Base-by-base conservation (phyloP, 805 yeast genomes). In the Saturnispora sekii region DNA sequence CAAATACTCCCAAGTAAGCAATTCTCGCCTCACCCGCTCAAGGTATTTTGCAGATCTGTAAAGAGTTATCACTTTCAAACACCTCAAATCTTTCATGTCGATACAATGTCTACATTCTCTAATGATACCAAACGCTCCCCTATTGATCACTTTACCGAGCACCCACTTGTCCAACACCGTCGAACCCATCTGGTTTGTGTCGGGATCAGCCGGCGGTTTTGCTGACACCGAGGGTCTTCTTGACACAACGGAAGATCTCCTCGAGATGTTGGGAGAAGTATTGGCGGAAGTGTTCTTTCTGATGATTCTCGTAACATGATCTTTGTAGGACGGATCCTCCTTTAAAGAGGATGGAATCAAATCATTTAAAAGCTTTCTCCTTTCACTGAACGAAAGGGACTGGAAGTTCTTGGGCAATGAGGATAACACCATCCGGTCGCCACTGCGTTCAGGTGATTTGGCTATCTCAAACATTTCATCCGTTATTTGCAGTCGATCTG, bases 121-220 rank as follows among this genome's bases (percentile, higher is more conserved):
- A 10, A 88, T 81, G 28, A 81, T 73, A 10, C 96, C 95, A 83
- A 93, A 89, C 0, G 95, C 94, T 11, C 97, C 96, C 58, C 76
- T 77, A 1, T 96, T 96, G 49, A 87, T 80, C 10, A 81, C 73
- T 52, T 77, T 78, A 1, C 94, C 95, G 29, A 88, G 58, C 29
- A 57, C 60, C 65, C 72, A 69, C 4, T 46, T 48, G 12, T 76
- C 79, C 65, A 81, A 52, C 1, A 87, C 76, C 18, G 72, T 59
- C 11, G 84, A 80, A 1, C 94, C 95, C 48, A 73, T 76, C 46
- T 81, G 86, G 53, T 79, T 84, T 2, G 41, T 37, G 36, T 60
- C 48, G 3, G 48, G 47, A 3, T 50, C 47, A 2, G 41, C 36
- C 9, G 16, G 8, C 32, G 30, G 35, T 11, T 32, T 51, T 9